Evolutionary conservation across 345 rosid genomes (phyloP).

Genomic region (Hibiscus syriacus): DNA sequence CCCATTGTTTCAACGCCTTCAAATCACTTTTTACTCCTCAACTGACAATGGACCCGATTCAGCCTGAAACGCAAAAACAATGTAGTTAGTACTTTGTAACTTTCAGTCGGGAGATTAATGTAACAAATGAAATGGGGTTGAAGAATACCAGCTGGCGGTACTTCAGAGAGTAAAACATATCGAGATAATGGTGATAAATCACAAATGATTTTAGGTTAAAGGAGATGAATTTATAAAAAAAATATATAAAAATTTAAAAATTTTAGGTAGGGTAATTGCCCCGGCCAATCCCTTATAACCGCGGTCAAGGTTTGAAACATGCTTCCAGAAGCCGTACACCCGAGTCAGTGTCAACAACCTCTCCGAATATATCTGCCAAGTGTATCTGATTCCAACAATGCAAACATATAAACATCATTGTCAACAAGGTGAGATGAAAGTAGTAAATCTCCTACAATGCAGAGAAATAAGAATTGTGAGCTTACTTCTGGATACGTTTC

Average conservation of each 20-base stretch:
- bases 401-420: not conserved
- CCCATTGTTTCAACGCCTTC: no score
- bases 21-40: no score
- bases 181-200: conserved; percentile 80
- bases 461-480: not conserved
- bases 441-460: no score
- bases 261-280: no score
- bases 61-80: conserved; percentile 40
- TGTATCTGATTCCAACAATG: conserved; percentile 37
- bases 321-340: no score
- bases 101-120: not conserved
- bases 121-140: not conserved
- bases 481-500: conserved; percentile 71
- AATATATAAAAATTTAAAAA: no score
- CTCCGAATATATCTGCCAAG: conserved; percentile 86
- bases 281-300: no score
- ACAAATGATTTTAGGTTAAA: no score
- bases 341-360: conserved; percentile 78
- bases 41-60: no score
- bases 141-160: conserved; percentile 60
- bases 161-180: conserved; percentile 89
- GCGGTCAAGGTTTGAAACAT: no score
- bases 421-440: no score
- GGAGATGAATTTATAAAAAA: no score
- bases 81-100: not conserved